Conservation (phyloP, 2,329 filamentous ascomycete species). For the Aureobasidium sp. region DNA sequence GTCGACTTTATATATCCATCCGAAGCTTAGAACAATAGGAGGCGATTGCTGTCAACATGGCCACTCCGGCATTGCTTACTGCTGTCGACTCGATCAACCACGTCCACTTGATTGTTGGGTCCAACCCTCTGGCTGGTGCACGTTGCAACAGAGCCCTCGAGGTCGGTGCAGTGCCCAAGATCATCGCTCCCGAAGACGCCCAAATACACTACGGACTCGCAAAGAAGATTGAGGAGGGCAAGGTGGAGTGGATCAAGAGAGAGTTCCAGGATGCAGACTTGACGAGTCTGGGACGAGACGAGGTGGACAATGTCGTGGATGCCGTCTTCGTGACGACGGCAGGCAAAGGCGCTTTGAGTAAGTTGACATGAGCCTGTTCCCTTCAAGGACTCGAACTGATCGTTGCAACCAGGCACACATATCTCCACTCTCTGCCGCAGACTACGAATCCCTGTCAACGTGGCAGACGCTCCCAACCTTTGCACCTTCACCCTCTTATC, state of each 20-base stretch:
- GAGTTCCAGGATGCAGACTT: constrained; percentile 66
- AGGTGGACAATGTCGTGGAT: constrained; percentile 74
- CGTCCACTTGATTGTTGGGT: constrained; percentile 78
- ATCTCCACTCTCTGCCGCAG: constrained; percentile 70
- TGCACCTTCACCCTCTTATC: constrained; percentile 88
- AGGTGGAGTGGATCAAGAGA: constrained; percentile 59
- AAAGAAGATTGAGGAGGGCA: constrained; percentile 58
- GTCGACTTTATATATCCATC: background rate
- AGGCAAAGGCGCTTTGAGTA: constrained; percentile 38
- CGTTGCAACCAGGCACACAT: constrained; percentile 34
- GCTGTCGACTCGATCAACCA: constrained; percentile 63
- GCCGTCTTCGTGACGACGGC: constrained; percentile 78
- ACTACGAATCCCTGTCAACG: constrained; percentile 84
- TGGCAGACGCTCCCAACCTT: constrained; percentile 76
- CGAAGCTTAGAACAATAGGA: constrained; percentile 11
- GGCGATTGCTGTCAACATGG: constrained; percentile 7
- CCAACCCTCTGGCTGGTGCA: constrained; percentile 78
- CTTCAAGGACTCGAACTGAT: background rate
- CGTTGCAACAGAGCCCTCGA: constrained; percentile 73
- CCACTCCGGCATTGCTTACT: constrained; percentile 56
- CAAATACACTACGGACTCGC: constrained; percentile 52
- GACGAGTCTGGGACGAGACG: constrained; percentile 67
- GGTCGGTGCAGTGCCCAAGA: constrained; percentile 71
- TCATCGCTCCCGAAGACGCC: constrained; percentile 63
- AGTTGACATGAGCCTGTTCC: background rate